phyloP scores from a whole-genome alignment of 345 rosid genomes.

The Sisymbrium altissimum region DNA sequence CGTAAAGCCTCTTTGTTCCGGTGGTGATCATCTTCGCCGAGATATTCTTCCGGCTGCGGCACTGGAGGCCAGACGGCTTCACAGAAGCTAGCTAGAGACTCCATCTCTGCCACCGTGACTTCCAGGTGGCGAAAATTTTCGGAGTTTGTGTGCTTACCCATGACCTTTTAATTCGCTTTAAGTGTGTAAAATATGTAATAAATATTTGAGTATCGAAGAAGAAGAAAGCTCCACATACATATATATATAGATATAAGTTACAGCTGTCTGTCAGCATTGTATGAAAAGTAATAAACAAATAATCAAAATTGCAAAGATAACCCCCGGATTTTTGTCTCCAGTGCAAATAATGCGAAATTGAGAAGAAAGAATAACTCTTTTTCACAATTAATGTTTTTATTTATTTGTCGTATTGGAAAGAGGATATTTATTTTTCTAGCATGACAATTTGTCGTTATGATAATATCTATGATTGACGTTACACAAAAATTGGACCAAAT shows the following conservation, averaged over 20 bases:
- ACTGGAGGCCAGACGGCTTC: constrained; percentile 56
- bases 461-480: not conserved
- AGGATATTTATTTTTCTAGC: not conserved
- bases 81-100: constrained; percentile 48
- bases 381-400: not conserved
- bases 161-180: not conserved
- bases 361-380: not conserved
- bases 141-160: constrained; percentile 19
- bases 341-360: not conserved
- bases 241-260: not conserved
- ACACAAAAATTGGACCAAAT: not conserved
- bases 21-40: constrained; percentile 5
- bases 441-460: not conserved
- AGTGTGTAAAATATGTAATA: not conserved
- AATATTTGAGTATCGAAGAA: not conserved
- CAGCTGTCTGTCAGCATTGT: constrained; percentile 9
- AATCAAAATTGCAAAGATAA: constrained; percentile 16
- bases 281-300: not conserved
- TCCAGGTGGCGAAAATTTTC: constrained; percentile 15
- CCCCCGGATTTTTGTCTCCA: not conserved
- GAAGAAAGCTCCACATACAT: not conserved
- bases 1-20: constrained; percentile 29
- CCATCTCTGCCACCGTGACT: constrained; percentile 51
- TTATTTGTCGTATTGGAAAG: not conserved
- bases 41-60: constrained; percentile 2